These are phyloP conservation scores for Pneumocystis wakefieldiae DNA, from an alignment of 1,139 yeast genomes.

Conservation along the genomic window DNA sequence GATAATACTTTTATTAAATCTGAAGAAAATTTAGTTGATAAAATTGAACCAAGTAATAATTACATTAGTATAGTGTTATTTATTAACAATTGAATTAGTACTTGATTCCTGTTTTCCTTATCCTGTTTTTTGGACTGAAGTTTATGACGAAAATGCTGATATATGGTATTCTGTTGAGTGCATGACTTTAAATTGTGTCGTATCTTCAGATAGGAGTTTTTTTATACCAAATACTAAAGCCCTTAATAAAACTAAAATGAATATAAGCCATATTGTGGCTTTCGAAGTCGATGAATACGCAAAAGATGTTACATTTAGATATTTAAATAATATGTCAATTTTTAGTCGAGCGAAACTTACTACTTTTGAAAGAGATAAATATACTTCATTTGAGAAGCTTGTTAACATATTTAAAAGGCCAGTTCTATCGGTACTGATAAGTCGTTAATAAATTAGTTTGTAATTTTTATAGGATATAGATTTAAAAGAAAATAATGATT, in stretches of 20 bases:
- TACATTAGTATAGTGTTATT: not conserved
- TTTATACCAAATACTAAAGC: conserved; percentile 2
- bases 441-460: not conserved
- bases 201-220: not conserved
- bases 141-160: conserved; percentile 60
- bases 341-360: not conserved
- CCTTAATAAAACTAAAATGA: conserved; percentile 1
- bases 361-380: not conserved
- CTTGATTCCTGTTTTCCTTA: conserved; percentile 24
- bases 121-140: conserved; percentile 89
- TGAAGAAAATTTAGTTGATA: not conserved
- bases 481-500: conserved; percentile 54
- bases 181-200: conserved; percentile 32
- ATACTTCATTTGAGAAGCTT: not conserved
- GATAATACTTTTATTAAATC: not conserved
- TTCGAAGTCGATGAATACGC: conserved; percentile 51
- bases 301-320: conserved; percentile 74
- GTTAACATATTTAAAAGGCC: not conserved
- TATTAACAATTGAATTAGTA: not conserved
- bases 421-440: not conserved
- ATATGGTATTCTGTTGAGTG: conserved; percentile 86
- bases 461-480: conserved; percentile 30
- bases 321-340: conserved; percentile 31
- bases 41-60: not conserved
- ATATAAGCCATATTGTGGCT: conserved; percentile 31